Base-by-base conservation (phyloP, 1,284 basidiomycete species). In the Xerocomus minutiporus region DNA sequence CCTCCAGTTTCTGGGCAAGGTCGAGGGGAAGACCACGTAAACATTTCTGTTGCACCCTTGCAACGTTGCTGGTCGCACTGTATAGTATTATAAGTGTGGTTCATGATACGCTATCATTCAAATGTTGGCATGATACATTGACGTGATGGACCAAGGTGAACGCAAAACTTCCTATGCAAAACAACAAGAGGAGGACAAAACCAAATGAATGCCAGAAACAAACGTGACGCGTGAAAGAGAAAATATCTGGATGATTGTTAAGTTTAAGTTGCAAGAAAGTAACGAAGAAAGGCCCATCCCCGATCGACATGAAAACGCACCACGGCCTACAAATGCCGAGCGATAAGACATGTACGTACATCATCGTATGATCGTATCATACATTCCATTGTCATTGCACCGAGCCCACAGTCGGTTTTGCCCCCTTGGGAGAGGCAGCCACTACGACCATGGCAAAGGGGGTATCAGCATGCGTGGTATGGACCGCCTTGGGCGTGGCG, bases 61-160 rank as follows among this genome's bases (percentile, higher is more conserved):
- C 8, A 8, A 8, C 20, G 8, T 20, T 20, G 17, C 8, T 20
- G 12, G 36, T 38, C 8, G 36, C 35, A 26, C 11, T 20, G 39
- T 13, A 41, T 6, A 41, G 5, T 11, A 17, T 8, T 47, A 48
- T 40, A 12, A 55, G 61, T 34, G 39, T 61, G 38, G 45, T 53
- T 61, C 50, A 52, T 48, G 46, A 54, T 61, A 63, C 61, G 36
- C 53, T 46, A 40, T 61, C 54, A 54, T 66, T 44, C 50, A 50
- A 50, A 38, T 44, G 35, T 50, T 55, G 56, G 42, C 54, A 63
- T 65, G 52, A 63, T 68, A 66, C 63, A 66, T 55, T 56, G 60
- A 40, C 28, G 48, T 62, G 59, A 47, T 54, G 48, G 39, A 63
- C 39, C 53, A 64, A 51, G 45, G 36, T 17, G 28, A 41, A 26